Percentiles rank a stretch among this genome's conserved stretches.
phyloP scores from a whole-genome alignment of 176 grass and related monocot genomes.

The Oryza australiensis region DNA sequence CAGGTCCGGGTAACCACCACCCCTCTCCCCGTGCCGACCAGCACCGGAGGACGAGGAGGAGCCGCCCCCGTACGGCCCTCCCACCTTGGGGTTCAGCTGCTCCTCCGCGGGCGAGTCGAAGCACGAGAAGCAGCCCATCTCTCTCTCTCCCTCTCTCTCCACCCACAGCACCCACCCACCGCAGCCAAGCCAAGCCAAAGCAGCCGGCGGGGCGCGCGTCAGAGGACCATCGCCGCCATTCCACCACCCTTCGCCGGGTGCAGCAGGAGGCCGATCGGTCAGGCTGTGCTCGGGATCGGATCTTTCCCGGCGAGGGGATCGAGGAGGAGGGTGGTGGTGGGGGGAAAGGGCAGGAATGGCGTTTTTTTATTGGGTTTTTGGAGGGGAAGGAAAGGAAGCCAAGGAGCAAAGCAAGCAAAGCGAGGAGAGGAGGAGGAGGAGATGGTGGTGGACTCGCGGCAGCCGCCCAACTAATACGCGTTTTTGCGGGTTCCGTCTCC shows the following conservation, averaged over 20 bases:
- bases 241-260: too few relatives aligned
- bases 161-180: neutral
- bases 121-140: conserved; percentile 85
- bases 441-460: conserved; percentile 28
- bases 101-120: conserved; percentile 66
- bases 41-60: neutral
- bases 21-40: conserved; percentile 12
- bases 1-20: conserved; percentile 27
- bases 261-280: neutral
- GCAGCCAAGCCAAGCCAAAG: neutral
- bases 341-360: conserved; percentile 20
- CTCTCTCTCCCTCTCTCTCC: conserved; percentile 7
- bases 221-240: conserved; percentile 25
- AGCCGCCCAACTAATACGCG: conserved; percentile 45
- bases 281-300: conserved; percentile 31
- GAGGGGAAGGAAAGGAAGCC: neutral
- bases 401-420: neutral
- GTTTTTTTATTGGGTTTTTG: conserved; percentile 56
- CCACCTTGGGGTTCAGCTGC: conserved; percentile 68
- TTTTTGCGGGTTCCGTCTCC: neutral
- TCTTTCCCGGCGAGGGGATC: conserved; percentile 43
- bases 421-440: neutral
- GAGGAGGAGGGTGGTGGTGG: neutral
- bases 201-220: neutral
- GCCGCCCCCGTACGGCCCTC: conserved; percentile 33